Evolutionary conservation across 164 flowering plant species (phyloP), one percentile per base, ranked within the genome.

Genomic region (Vitis vinifera): DNA sequence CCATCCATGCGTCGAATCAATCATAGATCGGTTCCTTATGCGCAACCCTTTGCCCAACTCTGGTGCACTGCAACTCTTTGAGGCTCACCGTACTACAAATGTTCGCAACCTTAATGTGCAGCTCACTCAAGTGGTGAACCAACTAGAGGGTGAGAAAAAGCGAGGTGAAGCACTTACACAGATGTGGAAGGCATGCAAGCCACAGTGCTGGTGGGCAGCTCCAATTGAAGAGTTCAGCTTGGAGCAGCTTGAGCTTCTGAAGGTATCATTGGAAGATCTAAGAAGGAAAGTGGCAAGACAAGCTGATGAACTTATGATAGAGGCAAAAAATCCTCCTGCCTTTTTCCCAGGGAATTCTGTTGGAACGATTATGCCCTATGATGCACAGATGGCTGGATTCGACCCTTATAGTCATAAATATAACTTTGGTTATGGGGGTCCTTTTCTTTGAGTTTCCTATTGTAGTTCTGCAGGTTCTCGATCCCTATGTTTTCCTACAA

Each of bases 121-220:
- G 19, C 71, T 84, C 27, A 80, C 83, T 0, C 82, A 86, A 1
- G 55, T 78, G n/a, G 17, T 69, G 4, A 72, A 70, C 57, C 80
- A 82, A 14, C 19, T 91, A 37, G 97, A 89, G 44, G 69, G n/a
- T 0, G 92, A 87, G 81, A 87, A 75, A 63, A 84, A 80, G 76
- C 70, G 70, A 11, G 79, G 82, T 1, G 87, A 82, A 48, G 15
- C 63, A 2, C 68, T 84, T 3, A 64, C 64, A 14, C 47, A 76
- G 29, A 31, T 67, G 70, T 66, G 73, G 51, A 71, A 73, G 23
- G 68, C 68, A 3, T 53, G 67, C 8, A 68, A 58, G 30, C 49
- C 49, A 7, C 76, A 82, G 2, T 72, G 53, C n/a, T 83, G 91
- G 91, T 87, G 89, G 96, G 83, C 86, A 62, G 67, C 76, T 3